A percentile compares a stretch with the other conserved stretches of the same genome.
phyloP scores from a whole-genome alignment of 2,329 filamentous ascomycete genomes.

The Tolypocladium sp. region DNA sequence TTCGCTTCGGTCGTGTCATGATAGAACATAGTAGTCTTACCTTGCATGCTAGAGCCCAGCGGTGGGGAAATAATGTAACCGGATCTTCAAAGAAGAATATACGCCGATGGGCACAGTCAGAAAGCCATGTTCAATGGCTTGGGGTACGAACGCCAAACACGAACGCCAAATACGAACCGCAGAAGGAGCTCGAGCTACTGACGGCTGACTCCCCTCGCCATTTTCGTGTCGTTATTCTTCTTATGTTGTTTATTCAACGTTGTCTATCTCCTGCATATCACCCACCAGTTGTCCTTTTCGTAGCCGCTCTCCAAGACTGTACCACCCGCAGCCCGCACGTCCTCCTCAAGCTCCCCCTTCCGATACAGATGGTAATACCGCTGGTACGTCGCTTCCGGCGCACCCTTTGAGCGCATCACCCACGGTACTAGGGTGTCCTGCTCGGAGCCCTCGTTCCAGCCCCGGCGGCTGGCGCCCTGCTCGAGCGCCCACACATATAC shows the following conservation, averaged over 20 bases:
- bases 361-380: constrained; percentile 92
- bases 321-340: constrained; percentile 68
- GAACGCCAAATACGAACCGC: neutral
- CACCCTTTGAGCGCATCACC: constrained; percentile 51
- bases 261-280: constrained; percentile 38
- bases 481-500: constrained; percentile 96
- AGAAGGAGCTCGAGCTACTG: neutral
- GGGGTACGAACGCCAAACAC: neutral
- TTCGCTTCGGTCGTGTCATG: neutral
- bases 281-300: constrained; percentile 99
- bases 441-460: constrained; percentile 74
- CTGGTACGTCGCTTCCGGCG: constrained; percentile 56
- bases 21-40: neutral
- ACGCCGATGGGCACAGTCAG: neutral
- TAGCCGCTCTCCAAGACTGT: constrained; percentile 72
- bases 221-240: neutral
- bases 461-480: constrained; percentile 75
- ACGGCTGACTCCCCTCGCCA: too few species aligned
- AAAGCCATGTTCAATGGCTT: neutral
- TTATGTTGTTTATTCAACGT: neutral
- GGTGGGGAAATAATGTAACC: neutral
- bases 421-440: constrained; percentile 96
- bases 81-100: neutral
- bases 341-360: constrained; percentile 75
- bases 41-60: neutral